These are phyloP conservation scores for Diversispora epigaea DNA, from an alignment of 192 early-diverging fungal genomes.

Conservation along the genomic window DNA sequence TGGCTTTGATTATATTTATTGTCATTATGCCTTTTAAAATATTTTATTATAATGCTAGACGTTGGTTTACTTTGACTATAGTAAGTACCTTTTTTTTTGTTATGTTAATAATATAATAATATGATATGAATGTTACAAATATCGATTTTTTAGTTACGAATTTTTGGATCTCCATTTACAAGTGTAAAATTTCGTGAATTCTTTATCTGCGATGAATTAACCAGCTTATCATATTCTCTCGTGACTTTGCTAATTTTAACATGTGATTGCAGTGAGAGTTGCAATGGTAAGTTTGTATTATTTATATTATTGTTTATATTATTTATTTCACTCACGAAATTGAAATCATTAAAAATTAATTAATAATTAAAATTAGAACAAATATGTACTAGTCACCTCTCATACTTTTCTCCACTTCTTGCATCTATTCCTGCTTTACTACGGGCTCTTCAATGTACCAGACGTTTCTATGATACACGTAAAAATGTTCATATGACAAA, in stretches of 20 bases:
- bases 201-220: conserved; percentile 76
- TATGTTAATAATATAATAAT: neutral
- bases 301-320: conserved; percentile 18
- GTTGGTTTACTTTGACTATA: conserved; percentile 41
- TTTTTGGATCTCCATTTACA: conserved; percentile 56
- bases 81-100: conserved; percentile 31
- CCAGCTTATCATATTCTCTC: conserved; percentile 70
- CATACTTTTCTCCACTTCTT: neutral
- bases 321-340: neutral
- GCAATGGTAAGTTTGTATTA: neutral
- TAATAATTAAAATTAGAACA: neutral
- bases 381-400: neutral
- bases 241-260: conserved; percentile 55
- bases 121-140: neutral
- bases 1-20: conserved; percentile 31
- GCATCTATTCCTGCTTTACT: neutral
- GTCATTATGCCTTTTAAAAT: conserved; percentile 43
- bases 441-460: neutral
- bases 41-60: conserved; percentile 41
- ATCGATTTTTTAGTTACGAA: conserved; percentile 38
- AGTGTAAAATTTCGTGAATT: conserved; percentile 80
- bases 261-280: conserved; percentile 28
- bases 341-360: too few relatives aligned
- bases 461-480: neutral
- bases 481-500: neutral